phyloP scores from a whole-genome alignment of 495 filamentous ascomycete species.

The Hypoxylon fuscum region DNA sequence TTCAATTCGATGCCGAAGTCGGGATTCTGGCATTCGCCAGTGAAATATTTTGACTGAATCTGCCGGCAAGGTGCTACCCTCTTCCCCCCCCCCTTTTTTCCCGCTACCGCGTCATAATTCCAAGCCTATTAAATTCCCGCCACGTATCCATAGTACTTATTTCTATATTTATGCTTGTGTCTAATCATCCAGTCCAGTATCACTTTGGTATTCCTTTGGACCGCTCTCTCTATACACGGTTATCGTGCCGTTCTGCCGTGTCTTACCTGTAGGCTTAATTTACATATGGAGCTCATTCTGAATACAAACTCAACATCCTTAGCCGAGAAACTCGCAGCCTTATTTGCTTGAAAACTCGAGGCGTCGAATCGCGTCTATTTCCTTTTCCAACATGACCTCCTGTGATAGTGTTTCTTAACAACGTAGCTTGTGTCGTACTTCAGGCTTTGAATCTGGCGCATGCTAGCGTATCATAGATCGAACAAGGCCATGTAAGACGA shows the following conservation, averaged over 20 bases:
- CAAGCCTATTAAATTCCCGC: conserved; percentile 12
- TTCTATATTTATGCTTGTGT: neutral
- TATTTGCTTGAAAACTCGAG: conserved; percentile 1
- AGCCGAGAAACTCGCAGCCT: conserved; percentile 1
- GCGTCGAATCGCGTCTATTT: conserved; percentile 21
- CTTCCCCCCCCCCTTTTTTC: conserved; percentile 5
- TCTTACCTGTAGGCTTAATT: conserved; percentile 18
- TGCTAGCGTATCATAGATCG: no score
- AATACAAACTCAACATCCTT: neutral
- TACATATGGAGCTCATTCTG: conserved; percentile 2
- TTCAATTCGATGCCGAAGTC: conserved; percentile 32
- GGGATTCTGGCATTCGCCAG: conserved; percentile 18
- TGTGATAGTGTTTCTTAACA: no score
- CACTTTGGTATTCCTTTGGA: conserved; percentile 8
- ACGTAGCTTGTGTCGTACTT: no score
- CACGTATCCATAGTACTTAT: conserved; percentile 4
- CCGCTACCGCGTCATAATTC: conserved; percentile 15
- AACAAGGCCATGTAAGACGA: no score
- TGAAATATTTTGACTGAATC: conserved; percentile 15
- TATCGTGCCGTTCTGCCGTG: conserved; percentile 30
- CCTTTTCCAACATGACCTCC: neutral
- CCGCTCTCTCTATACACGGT: conserved; percentile 15
- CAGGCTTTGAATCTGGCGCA: no score
- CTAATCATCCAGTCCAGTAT: neutral
- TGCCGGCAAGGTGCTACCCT: conserved; percentile 31